Conservation (phyloP, 2,329 filamentous ascomycete species). For the Ophiostoma tasmaniense region DNA sequence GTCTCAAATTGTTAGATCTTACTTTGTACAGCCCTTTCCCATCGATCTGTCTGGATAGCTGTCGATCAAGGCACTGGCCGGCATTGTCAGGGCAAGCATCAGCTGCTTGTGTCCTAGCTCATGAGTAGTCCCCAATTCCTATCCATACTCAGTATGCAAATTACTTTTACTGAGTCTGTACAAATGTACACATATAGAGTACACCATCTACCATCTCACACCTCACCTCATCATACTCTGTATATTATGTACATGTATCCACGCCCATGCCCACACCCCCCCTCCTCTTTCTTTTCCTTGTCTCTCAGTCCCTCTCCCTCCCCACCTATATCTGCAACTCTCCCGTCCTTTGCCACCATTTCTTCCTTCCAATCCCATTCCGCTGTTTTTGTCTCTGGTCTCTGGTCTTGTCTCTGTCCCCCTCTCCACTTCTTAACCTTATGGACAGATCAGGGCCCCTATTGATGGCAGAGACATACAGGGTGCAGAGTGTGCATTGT, state of each 20-base stretch:
- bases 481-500: background rate
- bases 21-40: background rate
- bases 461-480: background rate
- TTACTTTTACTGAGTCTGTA: background rate
- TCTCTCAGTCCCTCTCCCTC: background rate
- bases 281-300: background rate
- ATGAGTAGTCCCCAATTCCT: background rate
- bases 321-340: conserved; percentile 5
- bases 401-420: background rate
- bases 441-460: conserved; percentile 1
- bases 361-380: conserved; percentile 3
- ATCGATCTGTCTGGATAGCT: background rate
- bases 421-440: conserved; percentile 18
- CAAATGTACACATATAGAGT: background rate
- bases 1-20: background rate
- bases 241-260: background rate
- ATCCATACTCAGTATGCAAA: background rate
- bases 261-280: background rate
- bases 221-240: background rate
- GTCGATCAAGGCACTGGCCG: background rate
- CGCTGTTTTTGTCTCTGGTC: conserved; percentile 4
- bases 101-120: background rate
- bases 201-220: background rate
- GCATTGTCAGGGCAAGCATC: background rate
- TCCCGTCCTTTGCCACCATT: conserved; percentile 4